phyloP scores from a whole-genome alignment of 192 early-diverging fungal species.

The Coemansia sp. region DNA sequence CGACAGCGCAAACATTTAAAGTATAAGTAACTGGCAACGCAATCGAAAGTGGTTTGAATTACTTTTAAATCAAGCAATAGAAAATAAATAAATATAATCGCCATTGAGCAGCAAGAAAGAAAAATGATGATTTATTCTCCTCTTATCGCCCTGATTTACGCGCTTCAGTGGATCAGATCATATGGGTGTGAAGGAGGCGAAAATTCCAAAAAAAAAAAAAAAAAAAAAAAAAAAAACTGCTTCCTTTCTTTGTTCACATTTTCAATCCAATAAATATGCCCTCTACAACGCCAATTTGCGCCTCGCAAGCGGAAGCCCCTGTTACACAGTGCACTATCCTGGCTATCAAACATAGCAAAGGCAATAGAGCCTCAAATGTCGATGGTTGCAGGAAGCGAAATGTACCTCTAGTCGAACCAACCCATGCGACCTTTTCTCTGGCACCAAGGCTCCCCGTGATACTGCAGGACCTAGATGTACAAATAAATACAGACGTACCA shows the following conservation, averaged over 20 bases:
- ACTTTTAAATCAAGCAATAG: neutral
- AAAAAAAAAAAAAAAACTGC: neutral
- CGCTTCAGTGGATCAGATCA: neutral
- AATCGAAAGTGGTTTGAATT: neutral
- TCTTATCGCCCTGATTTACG: too few relatives aligned
- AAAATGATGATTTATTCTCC: too few relatives aligned
- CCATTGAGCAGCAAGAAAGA: too few relatives aligned
- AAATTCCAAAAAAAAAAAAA: neutral
- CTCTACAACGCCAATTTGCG: neutral
- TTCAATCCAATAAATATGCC: neutral
- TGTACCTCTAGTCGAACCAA: constrained; percentile 23
- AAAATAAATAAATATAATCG: neutral
- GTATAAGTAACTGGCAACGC: neutral
- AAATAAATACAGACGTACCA: constrained; percentile 10
- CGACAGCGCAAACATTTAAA: constrained; percentile 38
- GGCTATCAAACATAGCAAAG: neutral
- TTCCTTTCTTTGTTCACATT: neutral
- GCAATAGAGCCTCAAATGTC: neutral
- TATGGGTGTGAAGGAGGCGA: neutral
- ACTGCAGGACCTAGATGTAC: constrained; percentile 24
- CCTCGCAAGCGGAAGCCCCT: neutral
- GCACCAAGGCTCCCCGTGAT: constrained; percentile 15
- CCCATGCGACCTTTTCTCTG: constrained; percentile 27
- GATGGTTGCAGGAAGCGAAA: neutral
- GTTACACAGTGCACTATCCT: neutral